Evolutionary conservation across 2,329 filamentous ascomycete genomes (phyloP), one percentile per base, ranked within the genome.

Genomic region (Aspergillus fumigatiaffinis): DNA sequence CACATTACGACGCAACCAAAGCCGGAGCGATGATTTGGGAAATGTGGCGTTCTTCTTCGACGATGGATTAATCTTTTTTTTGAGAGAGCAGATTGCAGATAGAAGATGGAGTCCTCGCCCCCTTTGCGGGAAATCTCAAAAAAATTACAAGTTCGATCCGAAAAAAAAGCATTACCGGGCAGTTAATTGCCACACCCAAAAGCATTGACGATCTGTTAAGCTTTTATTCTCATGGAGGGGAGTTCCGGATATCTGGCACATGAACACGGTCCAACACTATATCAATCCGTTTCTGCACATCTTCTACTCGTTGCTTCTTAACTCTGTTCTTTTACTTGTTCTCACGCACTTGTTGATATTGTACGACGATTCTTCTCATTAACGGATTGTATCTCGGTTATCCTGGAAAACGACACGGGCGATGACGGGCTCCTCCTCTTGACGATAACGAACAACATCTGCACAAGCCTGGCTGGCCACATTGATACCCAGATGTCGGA

Each of bases 191-290:
- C 81, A 23, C 21, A 79, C 75, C 76, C 61, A 55, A 42, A 54
- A 54, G 54, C 51, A 55, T 55, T 63, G 53, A 57, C 56, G 50
- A 52, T 51, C 42, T 56, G 59, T 57, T 60, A 81, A 81, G 77
- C 79, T 78, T 79, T 80, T 79, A 76, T 78, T 80, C 79, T 77
- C 78, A 80, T 79, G 76, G 75, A 76, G 75, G 74, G 85, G 87
- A 87, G 87, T 88, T 90, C 88, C 87, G 88, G 88, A 90, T 90
- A 90, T 90, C 87, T 89, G 84, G 86, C 87, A 88, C 62, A 63
- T 69, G 60, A 86, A 17, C 80, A 82, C 78, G 78, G 79, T 69
- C 65, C 68, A 72, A 73, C 32, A 73, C 75, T 66, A 63, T 73
- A 69, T 76, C 62, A 66, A 61, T 51, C 66, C 63, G 58, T 60